A percentile compares a stretch with the other conserved stretches of the same genome.
Evolutionary conservation across 2,329 filamentous ascomycete species (phyloP).

Genomic region (Alternaria conjuncta): DNA sequence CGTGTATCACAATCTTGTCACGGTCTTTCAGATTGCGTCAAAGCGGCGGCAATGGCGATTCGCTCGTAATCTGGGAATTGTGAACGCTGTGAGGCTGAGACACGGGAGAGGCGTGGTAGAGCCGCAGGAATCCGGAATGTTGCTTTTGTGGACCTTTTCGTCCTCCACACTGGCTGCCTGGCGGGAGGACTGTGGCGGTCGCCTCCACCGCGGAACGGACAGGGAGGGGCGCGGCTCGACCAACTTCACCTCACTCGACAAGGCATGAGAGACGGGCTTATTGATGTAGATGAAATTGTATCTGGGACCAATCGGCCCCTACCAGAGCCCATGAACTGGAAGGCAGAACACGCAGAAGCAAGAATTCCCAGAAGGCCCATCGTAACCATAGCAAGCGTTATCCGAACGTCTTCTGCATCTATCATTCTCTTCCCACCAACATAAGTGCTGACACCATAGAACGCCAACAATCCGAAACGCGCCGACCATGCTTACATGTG

Average conservation of each 20-base stretch:
- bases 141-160: neutral
- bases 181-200: neutral
- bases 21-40: neutral
- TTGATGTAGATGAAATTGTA: conserved; percentile 5
- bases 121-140: neutral
- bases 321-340: neutral
- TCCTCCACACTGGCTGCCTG: neutral
- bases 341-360: neutral
- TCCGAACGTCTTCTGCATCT: conserved; percentile 5
- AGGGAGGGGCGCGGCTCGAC: neutral
- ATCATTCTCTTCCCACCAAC: conserved; percentile 4
- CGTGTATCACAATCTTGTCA: neutral
- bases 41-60: neutral
- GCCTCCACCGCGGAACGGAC: neutral
- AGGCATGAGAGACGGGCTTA: neutral
- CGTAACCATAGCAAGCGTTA: neutral
- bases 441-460: conserved; percentile 6
- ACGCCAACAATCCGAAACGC: conserved; percentile 16
- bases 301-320: neutral
- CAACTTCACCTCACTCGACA: neutral
- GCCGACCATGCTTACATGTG: conserved; percentile 11
- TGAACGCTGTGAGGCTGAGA: neutral
- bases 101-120: neutral
- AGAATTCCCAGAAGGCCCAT: neutral
- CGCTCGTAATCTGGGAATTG: fast-evolving